Percentiles rank a stretch among this genome's conserved stretches.
These are phyloP conservation scores for Pseudonitzschia delicatissima DNA, from an alignment of 108 stramenopile genomes.

Conservation along the genomic window DNA sequence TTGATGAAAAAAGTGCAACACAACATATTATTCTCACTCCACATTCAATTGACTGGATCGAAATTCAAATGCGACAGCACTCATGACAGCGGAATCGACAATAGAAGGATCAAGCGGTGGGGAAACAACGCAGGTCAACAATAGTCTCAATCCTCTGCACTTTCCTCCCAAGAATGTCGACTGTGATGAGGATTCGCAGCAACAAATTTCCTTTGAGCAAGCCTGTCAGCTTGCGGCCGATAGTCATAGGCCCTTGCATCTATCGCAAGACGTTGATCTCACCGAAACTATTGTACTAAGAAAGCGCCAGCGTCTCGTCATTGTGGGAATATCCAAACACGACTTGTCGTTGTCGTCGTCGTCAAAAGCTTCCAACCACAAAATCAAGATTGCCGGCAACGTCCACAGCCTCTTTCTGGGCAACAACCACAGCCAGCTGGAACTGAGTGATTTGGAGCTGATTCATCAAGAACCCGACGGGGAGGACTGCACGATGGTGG, in stretches of 20 bases:
- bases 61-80: too few relatives aligned
- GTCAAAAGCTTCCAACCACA: neutral
- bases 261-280: conserved; percentile 13
- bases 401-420: conserved; percentile 28
- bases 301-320: conserved; percentile 14
- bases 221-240: conserved; percentile 20
- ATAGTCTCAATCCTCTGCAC: neutral
- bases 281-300: conserved; percentile 8
- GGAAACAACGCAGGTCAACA: neutral
- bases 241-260: conserved; percentile 5
- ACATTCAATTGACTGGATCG: too few relatives aligned
- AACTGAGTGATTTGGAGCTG: conserved; percentile 23
- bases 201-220: neutral
- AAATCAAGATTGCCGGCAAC: conserved; percentile 13
- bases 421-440: conserved; percentile 27
- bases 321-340: conserved; percentile 1
- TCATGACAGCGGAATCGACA: too few relatives aligned
- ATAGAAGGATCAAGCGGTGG: neutral
- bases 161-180: neutral
- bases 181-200: neutral
- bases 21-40: too few relatives aligned
- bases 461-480: conserved; percentile 13
- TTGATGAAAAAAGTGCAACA: too few relatives aligned
- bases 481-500: conserved; percentile 17
- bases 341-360: neutral